Evolutionary conservation across 768 basidiomycete species (phyloP), one percentile per base, ranked within the genome.

Genomic region (Mycena amicta): DNA sequence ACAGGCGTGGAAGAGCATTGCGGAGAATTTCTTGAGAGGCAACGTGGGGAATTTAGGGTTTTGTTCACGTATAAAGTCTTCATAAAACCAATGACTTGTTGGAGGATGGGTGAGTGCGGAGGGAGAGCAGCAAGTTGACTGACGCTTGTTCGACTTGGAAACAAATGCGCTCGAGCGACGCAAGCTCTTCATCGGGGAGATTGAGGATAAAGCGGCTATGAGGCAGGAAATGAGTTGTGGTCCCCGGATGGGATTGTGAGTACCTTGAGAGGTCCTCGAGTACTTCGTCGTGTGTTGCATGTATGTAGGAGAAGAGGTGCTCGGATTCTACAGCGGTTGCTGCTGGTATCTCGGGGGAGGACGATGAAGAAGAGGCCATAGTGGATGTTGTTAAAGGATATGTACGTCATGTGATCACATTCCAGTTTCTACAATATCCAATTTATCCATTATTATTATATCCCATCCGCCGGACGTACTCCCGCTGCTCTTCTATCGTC

Each of bases 71-170:
- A 98, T 87, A 67, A 97, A 98, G 72, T 99, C 97, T 79, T 98
- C 97, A 68, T 99, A 99, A 73, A 93, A 99, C 96, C 96, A 99
- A 71, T 98, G 96, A n/a, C 95, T 97, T 69, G 8, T 43, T 23
- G 33, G 30, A 30, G 40, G 20, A 63, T 47, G 27, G 55, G 52
- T 62, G 56, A 46, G 59, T 43, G 33, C 57, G 56, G 30, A 50
- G 25, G 20, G 41, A 60, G 49, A 50, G 37, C 53, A 45, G 50
- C 31, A 58, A 47, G 62, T 29, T 39, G 31, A 81, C 94, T 68
- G 71, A 98, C 93, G 96, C 97, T 82, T 98, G 95, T 74, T 99
- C 97, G 60, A 98, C 93, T 75, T 98, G 96, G 76, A 98, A 99
- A 76, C 93, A 98, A 66, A 98, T 87, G 59, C 97, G 86, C 69